Conservation (phyloP, 1,139 yeast genomes). For the Lizanozyma gosingica region DNA sequence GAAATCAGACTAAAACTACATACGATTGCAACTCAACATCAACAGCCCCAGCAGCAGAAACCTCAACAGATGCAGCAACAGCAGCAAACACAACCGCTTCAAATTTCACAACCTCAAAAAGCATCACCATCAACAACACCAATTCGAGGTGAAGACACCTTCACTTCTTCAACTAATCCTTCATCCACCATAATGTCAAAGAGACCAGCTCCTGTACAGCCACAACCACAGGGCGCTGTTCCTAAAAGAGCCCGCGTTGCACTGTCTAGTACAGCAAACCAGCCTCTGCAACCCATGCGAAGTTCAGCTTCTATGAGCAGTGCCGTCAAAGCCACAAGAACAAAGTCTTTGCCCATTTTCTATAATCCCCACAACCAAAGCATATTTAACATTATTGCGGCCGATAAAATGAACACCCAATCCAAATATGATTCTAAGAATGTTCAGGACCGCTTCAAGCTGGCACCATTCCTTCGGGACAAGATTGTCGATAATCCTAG, state of each 20-base stretch:
- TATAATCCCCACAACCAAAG: conserved; percentile 33
- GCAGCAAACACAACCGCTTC: conserved; percentile 1
- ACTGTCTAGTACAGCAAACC: background rate
- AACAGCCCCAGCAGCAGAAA: conserved; percentile 14
- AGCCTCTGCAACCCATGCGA: background rate
- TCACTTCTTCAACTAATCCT: conserved; percentile 10
- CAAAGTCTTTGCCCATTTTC: conserved; percentile 55
- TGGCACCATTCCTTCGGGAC: conserved; percentile 39
- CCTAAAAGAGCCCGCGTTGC: background rate
- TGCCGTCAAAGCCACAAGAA: conserved; percentile 50
- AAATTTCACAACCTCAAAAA: conserved; percentile 4
- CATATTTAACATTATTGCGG: conserved; percentile 33
- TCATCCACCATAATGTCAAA: background rate
- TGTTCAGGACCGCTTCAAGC: conserved; percentile 38
- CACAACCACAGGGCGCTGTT: background rate
- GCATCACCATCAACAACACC: conserved; percentile 4
- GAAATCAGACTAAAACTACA: conserved; percentile 58
- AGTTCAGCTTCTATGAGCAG: conserved; percentile 7
- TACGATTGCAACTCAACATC: conserved; percentile 19
- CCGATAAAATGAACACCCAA: conserved; percentile 32
- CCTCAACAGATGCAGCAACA: conserved; percentile 7
- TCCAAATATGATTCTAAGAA: conserved; percentile 34
- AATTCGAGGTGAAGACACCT: too few relatives aligned
- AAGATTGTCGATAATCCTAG: conserved; percentile 30
- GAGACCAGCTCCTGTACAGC: background rate